Evolutionary conservation across 352 stramenopile species (phyloP).

Genomic region (Globisporangium alternatum): DNA sequence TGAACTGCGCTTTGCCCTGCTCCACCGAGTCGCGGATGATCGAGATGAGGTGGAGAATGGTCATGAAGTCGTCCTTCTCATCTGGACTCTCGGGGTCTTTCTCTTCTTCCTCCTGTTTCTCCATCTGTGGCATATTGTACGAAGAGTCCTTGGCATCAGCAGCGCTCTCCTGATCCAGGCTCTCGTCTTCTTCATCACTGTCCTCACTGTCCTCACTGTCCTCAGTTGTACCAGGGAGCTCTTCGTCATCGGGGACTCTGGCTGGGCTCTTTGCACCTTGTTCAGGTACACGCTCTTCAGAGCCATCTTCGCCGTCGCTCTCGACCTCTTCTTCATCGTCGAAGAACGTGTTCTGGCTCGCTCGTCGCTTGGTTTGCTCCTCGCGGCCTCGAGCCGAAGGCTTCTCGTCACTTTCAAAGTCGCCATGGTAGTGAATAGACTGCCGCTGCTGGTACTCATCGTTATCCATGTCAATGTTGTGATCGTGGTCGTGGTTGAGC

Average conservation of each 20-base stretch:
- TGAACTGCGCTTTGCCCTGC: constrained; percentile 68
- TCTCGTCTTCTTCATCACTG: constrained; percentile 15
- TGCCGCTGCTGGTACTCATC: neutral
- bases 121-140: neutral
- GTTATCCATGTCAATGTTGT: neutral
- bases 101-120: neutral
- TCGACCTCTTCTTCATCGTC: constrained; percentile 19
- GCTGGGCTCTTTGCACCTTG: neutral
- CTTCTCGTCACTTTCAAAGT: constrained; percentile 13
- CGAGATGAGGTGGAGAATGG: constrained; percentile 34
- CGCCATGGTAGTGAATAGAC: constrained; percentile 12
- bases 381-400: neutral
- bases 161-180: constrained; percentile 7
- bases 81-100: constrained; percentile 24
- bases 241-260: constrained; percentile 5
- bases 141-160: constrained; percentile 11
- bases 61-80: constrained; percentile 40
- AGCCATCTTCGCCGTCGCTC: constrained; percentile 17
- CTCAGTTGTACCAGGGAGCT: neutral
- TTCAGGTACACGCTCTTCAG: constrained; percentile 9
- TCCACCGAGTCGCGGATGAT: constrained; percentile 49
- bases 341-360: constrained; percentile 13
- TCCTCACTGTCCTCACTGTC: neutral
- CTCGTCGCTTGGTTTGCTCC: constrained; percentile 4
- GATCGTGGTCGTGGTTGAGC: constrained; percentile 15